A percentile compares a stretch with the other conserved stretches of the same genome.
These are phyloP conservation scores for Amanita pseudoporphyria DNA, from an alignment of 768 basidiomycete genomes.

Conservation along the genomic window DNA sequence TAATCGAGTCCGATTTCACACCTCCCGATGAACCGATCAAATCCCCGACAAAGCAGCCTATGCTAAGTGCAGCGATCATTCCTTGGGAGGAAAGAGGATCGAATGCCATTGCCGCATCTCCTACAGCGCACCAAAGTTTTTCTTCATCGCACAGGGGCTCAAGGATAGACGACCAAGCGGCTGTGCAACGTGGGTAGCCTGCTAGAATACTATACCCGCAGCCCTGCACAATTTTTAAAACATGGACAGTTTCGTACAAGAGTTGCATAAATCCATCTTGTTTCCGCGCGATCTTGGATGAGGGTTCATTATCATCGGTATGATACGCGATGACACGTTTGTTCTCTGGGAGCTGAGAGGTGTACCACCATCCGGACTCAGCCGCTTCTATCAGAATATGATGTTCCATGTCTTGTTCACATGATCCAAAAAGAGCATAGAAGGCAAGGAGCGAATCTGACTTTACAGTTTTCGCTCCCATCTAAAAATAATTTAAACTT, in stretches of 20 bases:
- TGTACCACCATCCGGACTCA: constrained; percentile 25
- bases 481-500: constrained; percentile 6
- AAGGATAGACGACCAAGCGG: constrained; percentile 20
- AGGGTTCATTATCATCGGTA: constrained; percentile 17
- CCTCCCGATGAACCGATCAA: constrained; percentile 8
- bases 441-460: constrained; percentile 21
- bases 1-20: constrained; percentile 4
- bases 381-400: constrained; percentile 28
- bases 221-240: constrained; percentile 13
- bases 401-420: constrained; percentile 16
- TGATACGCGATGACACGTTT: constrained; percentile 24
- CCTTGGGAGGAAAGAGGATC: constrained; percentile 31
- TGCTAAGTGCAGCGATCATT: constrained; percentile 25
- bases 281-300: constrained; percentile 18
- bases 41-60: constrained; percentile 19
- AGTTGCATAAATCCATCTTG: constrained; percentile 20
- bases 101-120: constrained; percentile 28
- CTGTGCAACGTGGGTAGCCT: constrained; percentile 16
- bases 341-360: constrained; percentile 18
- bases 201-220: constrained; percentile 15
- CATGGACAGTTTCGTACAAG: constrained; percentile 17
- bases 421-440: constrained; percentile 17
- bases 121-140: constrained; percentile 23
- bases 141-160: constrained; percentile 14
- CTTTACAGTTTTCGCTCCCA: constrained; percentile 19